Percentiles rank a stretch among this genome's conserved stretches.
Conservation (phyloP, 495 filamentous ascomycete genomes). For the Cudoniella acicularis region DNA sequence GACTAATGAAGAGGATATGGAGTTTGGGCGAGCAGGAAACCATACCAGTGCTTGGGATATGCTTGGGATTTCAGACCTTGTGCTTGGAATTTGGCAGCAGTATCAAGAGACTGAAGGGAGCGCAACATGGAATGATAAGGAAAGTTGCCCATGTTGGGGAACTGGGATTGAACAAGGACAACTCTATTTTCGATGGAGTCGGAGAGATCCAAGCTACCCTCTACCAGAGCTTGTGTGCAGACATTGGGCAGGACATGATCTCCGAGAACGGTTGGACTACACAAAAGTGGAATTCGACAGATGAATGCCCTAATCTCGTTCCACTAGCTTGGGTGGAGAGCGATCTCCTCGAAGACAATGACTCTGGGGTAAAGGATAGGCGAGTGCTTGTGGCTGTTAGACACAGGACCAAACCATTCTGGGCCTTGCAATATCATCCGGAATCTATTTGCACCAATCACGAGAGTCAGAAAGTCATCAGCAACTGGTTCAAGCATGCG, state of each 20-base stretch:
- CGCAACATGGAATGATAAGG: conserved; percentile 78
- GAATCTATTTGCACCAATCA: conserved; percentile 84
- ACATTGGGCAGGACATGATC: conserved; percentile 40
- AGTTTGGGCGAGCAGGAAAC: conserved; percentile 50
- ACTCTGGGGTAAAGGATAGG: conserved; percentile 33
- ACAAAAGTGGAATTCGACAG: conserved; percentile 6
- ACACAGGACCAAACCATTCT: conserved; percentile 73
- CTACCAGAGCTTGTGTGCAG: conserved; percentile 84
- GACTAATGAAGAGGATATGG: conserved; percentile 79
- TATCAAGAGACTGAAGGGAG: conserved; percentile 59
- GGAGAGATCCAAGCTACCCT: conserved; percentile 65
- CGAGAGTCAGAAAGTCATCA: conserved; percentile 62
- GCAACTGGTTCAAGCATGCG: conserved; percentile 71
- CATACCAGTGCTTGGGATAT: conserved; percentile 82
- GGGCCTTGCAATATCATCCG: conserved; percentile 91
- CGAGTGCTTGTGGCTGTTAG: conserved; percentile 73
- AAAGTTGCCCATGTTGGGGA: conserved; percentile 49
- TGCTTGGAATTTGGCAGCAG: conserved; percentile 60
- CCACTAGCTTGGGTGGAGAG: conserved; percentile 68
- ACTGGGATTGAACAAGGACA: conserved; percentile 24
- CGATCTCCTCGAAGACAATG: background rate
- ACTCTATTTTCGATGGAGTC: conserved; percentile 46
- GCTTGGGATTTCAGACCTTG: conserved; percentile 87
- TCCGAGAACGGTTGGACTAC: conserved; percentile 30
- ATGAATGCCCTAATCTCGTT: conserved; percentile 35